phyloP scores from a whole-genome alignment of 2,329 filamentous ascomycete species.

The Epichloe typhina region DNA sequence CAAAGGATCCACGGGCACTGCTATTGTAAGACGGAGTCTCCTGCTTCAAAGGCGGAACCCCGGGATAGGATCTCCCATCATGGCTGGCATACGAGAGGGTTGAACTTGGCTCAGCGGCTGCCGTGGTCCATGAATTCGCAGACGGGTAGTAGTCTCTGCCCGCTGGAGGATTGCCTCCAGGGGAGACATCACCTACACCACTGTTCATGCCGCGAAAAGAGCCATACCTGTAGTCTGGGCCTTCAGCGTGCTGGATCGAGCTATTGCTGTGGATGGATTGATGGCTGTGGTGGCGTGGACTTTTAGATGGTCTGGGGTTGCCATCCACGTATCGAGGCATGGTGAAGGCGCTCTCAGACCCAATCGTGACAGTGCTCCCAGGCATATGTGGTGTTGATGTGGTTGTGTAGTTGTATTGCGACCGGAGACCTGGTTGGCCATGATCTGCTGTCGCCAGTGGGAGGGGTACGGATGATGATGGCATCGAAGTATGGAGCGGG shows the following conservation, averaged over 20 bases:
- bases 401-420: conserved; percentile 42
- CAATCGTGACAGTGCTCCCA: conserved; percentile 22
- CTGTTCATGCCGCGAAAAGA: conserved; percentile 22
- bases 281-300: conserved; percentile 40
- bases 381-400: conserved; percentile 38
- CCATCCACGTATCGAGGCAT: conserved; percentile 44
- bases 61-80: conserved; percentile 20
- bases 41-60: conserved; percentile 18
- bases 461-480: conserved; percentile 34
- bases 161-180: conserved; percentile 15
- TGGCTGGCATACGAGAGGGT: conserved; percentile 31
- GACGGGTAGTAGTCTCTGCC: conserved; percentile 42
- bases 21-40: conserved; percentile 29
- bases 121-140: conserved; percentile 37
- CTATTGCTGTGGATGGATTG: conserved; percentile 38
- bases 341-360: conserved; percentile 33
- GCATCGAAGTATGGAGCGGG: conserved; percentile 38
- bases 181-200: conserved; percentile 19
- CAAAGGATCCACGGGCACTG: conserved; percentile 30
- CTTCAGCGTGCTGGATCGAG: conserved; percentile 34
- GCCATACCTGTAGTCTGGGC: conserved; percentile 44
- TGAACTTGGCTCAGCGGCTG: conserved; percentile 32
- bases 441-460: conserved; percentile 36
- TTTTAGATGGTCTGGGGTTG: conserved; percentile 42
- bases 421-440: conserved; percentile 32